phyloP scores from a whole-genome alignment of 1,284 basidiomycete species.

The Tremellales sp. region DNA sequence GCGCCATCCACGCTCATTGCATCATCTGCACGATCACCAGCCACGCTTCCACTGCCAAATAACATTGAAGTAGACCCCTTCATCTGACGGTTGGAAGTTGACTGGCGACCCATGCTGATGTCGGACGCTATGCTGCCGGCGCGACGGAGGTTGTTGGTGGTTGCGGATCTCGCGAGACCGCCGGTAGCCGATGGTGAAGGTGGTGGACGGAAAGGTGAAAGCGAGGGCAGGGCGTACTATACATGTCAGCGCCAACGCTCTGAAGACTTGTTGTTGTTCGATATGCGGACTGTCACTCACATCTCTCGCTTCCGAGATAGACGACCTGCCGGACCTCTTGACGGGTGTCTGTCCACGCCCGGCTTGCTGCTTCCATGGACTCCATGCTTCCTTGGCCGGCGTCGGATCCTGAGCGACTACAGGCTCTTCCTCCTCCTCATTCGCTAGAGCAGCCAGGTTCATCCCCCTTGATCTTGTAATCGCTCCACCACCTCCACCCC shows the following conservation, averaged over 20 bases:
- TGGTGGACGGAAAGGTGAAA: slow-evolving; percentile 30
- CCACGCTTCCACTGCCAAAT: slow-evolving; percentile 13
- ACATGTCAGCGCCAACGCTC: neutral
- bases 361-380: slow-evolving; percentile 31
- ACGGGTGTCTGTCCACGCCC: neutral
- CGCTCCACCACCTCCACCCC: slow-evolving; percentile 9
- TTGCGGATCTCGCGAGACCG: slow-evolving; percentile 31
- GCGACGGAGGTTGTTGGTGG: slow-evolving; percentile 24
- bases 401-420: slow-evolving; percentile 3
- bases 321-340: slow-evolving; percentile 1
- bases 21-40: slow-evolving; percentile 20
- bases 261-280: too few species aligned
- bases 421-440: slow-evolving; percentile 9
- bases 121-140: slow-evolving; percentile 26
- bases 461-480: slow-evolving; percentile 23
- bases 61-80: slow-evolving; percentile 13
- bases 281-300: slow-evolving; percentile 9
- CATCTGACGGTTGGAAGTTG: slow-evolving; percentile 3
- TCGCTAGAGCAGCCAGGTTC: slow-evolving; percentile 17
- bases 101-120: slow-evolving; percentile 23
- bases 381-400: slow-evolving; percentile 31
- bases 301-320: slow-evolving; percentile 9
- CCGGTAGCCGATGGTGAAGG: slow-evolving; percentile 15
- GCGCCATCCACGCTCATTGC: slow-evolving; percentile 28
- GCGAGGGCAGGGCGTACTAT: slow-evolving; percentile 22